A percentile compares a stretch with the other conserved stretches of the same genome.
phyloP scores from a whole-genome alignment of 2,329 filamentous ascomycete genomes.

The Pestalotiopsis sp. region DNA sequence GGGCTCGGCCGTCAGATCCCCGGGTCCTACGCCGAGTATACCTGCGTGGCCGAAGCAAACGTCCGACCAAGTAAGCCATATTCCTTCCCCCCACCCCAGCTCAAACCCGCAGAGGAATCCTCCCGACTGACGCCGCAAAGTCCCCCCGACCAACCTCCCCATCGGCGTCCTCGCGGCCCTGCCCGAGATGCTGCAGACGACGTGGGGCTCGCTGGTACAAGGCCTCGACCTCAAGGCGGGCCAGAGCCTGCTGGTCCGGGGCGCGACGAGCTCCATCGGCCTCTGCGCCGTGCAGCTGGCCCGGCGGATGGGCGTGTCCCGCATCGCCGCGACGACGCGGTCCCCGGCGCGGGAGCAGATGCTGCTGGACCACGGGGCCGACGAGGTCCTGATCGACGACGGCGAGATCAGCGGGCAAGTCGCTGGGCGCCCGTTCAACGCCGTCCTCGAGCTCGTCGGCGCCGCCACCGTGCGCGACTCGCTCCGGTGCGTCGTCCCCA shows the following conservation, averaged over 20 bases:
- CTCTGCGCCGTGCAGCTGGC: slow-evolving; percentile 47
- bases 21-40: slow-evolving; percentile 52
- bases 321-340: slow-evolving; percentile 42
- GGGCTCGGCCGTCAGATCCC: slow-evolving; percentile 48
- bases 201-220: slow-evolving; percentile 44
- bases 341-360: slow-evolving; percentile 34
- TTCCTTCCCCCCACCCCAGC: too few species aligned
- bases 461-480: slow-evolving; percentile 43
- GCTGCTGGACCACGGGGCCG: slow-evolving; percentile 39
- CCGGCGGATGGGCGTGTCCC: slow-evolving; percentile 36
- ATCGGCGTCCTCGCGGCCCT: slow-evolving; percentile 40
- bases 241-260: slow-evolving; percentile 48
- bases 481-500: slow-evolving; percentile 36
- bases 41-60: slow-evolving; percentile 41
- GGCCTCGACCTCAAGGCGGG: slow-evolving; percentile 37
- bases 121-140: background rate
- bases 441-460: slow-evolving; percentile 48
- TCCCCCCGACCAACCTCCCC: slow-evolving; percentile 31
- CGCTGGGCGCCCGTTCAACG: slow-evolving; percentile 34
- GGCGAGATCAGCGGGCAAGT: slow-evolving; percentile 40
- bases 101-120: background rate
- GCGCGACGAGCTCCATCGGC: slow-evolving; percentile 49
- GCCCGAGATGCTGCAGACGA: slow-evolving; percentile 54
- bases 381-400: slow-evolving; percentile 45
- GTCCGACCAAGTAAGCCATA: slow-evolving; percentile 27